Base-by-base conservation (phyloP, 1,139 yeast species). In the Kodamaea suecica region DNA sequence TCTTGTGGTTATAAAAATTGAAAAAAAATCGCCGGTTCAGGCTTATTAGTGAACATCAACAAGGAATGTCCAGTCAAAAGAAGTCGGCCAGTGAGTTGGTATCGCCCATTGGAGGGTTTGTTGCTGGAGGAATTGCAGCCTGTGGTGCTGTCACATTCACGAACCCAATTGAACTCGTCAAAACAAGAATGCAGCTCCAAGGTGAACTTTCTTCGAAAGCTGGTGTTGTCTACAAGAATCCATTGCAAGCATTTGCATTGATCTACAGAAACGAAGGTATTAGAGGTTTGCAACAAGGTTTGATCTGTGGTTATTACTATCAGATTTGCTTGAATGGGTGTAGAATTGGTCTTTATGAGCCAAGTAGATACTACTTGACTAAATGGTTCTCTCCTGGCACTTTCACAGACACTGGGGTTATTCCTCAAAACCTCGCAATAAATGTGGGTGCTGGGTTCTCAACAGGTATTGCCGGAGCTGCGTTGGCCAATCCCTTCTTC, bases 61-160 rank as follows among this genome's bases (percentile, higher is more conserved):
- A 19, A 19, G 21, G 21, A n/a, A 42, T 42, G 46, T 34, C 38
- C 20, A 33, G 31, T 12, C 24, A 33, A 20, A 31, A 35, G 23
- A 40, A 39, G 32, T 35, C 44, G 8, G 71, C 71, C 2, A 72
- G 76, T 8, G 80, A 78, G 52, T 66, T 72, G 48, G 73, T 82
- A 11, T 73, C 84, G 23, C 70, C 83, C 1, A 49, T 75, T 7
- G 95, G 96, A 17, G 95, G 97, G 3, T 88, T 90, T 50, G 55
- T 82, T 4, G 97, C 97, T 10, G 98, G 97, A 4, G 96, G 95
- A 5, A 47, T 87, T 8, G 98, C 98, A 1, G 97, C 97, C 3
- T 90, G 97, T 65, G 95, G 95, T 35, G 97, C 98, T 0, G 98
- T 92, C 25, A 92, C 97, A 0, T 84, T 90, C 58, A 90, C 97